Percentiles rank a stretch among this genome's conserved stretches.
Evolutionary conservation across 306 rosid genomes (phyloP).

Genomic region (Corylus avellana): DNA sequence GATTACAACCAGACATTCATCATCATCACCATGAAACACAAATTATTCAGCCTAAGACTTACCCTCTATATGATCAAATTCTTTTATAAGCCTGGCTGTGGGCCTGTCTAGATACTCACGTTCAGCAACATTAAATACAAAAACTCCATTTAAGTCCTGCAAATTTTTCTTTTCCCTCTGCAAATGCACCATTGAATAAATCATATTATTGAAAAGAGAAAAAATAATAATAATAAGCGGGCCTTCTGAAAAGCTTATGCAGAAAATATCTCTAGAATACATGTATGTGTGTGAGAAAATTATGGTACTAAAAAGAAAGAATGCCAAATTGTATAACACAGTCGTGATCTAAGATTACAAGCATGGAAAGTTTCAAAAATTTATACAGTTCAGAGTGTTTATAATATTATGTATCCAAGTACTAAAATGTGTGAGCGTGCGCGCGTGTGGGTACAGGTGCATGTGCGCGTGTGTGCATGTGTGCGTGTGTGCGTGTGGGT

Average conservation of each 20-base stretch:
- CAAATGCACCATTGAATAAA: slow-evolving; percentile 11
- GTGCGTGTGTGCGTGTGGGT: no score
- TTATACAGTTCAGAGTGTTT: background rate
- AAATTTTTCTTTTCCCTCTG: slow-evolving; percentile 86
- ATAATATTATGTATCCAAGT: background rate
- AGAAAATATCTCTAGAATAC: background rate
- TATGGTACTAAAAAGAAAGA: background rate
- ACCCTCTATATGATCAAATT: slow-evolving; percentile 70
- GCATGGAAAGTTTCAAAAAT: background rate
- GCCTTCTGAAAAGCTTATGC: background rate
- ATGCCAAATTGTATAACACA: background rate
- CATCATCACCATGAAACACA: slow-evolving; percentile 2
- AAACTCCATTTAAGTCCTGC: slow-evolving; percentile 76
- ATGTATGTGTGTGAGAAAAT: background rate
- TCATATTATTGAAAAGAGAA: background rate
- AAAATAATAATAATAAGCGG: background rate
- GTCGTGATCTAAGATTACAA: background rate
- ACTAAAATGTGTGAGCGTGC: background rate
- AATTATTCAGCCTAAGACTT: slow-evolving; percentile 18
- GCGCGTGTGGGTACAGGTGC: background rate
- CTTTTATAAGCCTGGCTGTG: slow-evolving; percentile 83
- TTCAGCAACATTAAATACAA: slow-evolving; percentile 68
- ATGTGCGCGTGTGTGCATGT: background rate
- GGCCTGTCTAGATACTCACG: slow-evolving; percentile 83
- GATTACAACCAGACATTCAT: background rate